Evolutionary conservation across 2,329 filamentous ascomycete genomes (phyloP), one percentile per base, ranked within the genome.

Genomic region (Tolypocladium nubicola): DNA sequence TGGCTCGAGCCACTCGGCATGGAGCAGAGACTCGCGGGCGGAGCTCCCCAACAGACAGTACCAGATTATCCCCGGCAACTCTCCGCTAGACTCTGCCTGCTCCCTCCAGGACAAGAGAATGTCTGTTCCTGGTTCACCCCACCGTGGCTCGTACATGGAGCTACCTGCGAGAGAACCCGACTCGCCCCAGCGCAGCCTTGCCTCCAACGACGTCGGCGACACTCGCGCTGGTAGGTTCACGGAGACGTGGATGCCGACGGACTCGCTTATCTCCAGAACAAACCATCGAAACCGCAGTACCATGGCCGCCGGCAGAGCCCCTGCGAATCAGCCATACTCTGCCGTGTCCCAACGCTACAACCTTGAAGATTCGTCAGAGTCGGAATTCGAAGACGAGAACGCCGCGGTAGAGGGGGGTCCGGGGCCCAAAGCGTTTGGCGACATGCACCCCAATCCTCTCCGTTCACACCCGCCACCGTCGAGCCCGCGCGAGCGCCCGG

Each of bases 11-110:
- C 79, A 81, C 38, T 84, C 82, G 4, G 71, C 79, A 53, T 74
- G 73, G 30, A 80, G 78, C 43, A 76, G 76, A 54, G 77, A 83
- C 61, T 84, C 84, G 0, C 79, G 77, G 41, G 60, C 73, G 57
- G 76, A 85, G 62, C 74, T 84, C 14, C 79, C 83, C 11, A 77
- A 76, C 61, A 74, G 80, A 52, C 79, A 83, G 61, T 80, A 84
- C 62, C 80, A 84, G 64, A 70, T 79, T 59, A 61, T 70, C 1
- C 73, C 74, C 0, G 65, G 66, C 40, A 76, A 74, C 59, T 75
- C 76, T 30, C 72, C 76, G 1, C 72, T 76, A 53, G 74, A 74
- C 62, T 77, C 73, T 1, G 66, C 69, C 47, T 74, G 75, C 26
- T 73, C 76, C 21, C 71, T 71, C 19, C 70, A 79, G 19, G 70